Evolutionary conservation across 495 filamentous ascomycete species (phyloP), one percentile per base, ranked within the genome.

Genomic region (Corynascus novoguineensis): DNA sequence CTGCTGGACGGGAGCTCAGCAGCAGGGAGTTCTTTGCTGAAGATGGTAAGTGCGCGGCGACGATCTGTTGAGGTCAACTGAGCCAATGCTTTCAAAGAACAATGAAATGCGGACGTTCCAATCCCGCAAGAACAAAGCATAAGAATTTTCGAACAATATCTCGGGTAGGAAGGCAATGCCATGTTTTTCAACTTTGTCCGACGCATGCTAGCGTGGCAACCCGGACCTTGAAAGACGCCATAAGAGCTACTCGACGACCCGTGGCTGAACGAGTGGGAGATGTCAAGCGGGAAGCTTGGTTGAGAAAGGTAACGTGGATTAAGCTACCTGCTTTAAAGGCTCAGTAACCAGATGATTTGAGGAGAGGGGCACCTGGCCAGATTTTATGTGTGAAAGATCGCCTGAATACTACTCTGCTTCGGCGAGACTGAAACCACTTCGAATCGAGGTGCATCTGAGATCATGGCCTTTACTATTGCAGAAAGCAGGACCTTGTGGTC

Each of bases 171-270:
- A 52, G 64, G 74, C 24, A 73, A 75, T 37, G 67, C 69, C 17
- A 60, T 63, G 53, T 80, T 80, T 55, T 24, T 82, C 21, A 19
- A 34, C 4, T 71, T 80, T 47, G 72, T 79, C 58, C 50, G 65
- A 42, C 61, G 55, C 14, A 80, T 81, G 77, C 60, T 83, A 52
- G 72, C 75, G 54, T 81, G 77, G 79, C 56, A 66, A 12, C 78
- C 78, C 19, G 67, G 72, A 52, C 60, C 77, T 31, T 66, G 78
- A 8, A 71, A 66, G 55, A 75, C 72, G 2, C 78, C 78, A 5
- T 71, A 67, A 50, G 67, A 76, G 47, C 55, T 81, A 17, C 58
- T 72, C 6, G 51, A 74, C 5, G 70, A 80, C 61, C 66, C 65
- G 27, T 78, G 75, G 75, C 21, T 45, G 0, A 47, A 46, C 22